Evolutionary conservation across 768 basidiomycete species (phyloP).

Genomic region (Lactarius hatsudake): DNA sequence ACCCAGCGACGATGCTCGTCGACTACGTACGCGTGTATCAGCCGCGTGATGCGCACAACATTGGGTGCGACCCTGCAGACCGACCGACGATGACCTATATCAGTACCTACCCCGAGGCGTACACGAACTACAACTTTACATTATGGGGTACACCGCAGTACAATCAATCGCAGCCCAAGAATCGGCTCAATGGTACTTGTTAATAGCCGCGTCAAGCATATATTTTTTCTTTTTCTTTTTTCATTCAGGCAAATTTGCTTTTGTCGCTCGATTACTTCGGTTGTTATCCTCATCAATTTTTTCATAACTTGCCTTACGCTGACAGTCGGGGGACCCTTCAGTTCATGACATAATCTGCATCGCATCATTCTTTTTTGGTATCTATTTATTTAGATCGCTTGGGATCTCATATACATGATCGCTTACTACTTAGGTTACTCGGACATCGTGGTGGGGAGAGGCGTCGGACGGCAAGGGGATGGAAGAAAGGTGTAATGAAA

Average conservation of each 20-base stretch:
- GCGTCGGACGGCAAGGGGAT: not conserved
- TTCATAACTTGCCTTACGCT: not conserved
- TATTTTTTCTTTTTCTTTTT: not conserved
- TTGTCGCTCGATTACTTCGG: not conserved
- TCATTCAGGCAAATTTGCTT: not conserved
- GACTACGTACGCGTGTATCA: slow-evolving; percentile 95
- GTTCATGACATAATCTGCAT: not conserved
- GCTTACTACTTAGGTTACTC: slow-evolving; percentile 10
- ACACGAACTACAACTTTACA: slow-evolving; percentile 77
- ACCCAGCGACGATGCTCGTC: slow-evolving; percentile 70
- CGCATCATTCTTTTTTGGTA: not conserved
- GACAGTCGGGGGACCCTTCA: not conserved
- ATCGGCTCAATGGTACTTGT: slow-evolving; percentile 10
- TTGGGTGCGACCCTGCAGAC: slow-evolving; percentile 79
- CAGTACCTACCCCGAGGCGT: slow-evolving; percentile 67
- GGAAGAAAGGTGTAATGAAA: not conserved
- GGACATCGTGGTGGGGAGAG: not conserved
- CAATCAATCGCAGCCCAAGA: slow-evolving; percentile 25
- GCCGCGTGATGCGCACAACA: slow-evolving; percentile 59
- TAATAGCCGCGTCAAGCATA: not conserved
- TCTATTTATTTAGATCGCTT: not conserved
- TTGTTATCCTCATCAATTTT: not conserved
- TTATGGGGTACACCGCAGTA: slow-evolving; percentile 51
- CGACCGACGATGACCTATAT: slow-evolving; percentile 86
- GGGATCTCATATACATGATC: not conserved